These are phyloP conservation scores for Fusarium aywerte DNA, from an alignment of 2,329 filamentous ascomycete genomes.

Conservation along the genomic window DNA sequence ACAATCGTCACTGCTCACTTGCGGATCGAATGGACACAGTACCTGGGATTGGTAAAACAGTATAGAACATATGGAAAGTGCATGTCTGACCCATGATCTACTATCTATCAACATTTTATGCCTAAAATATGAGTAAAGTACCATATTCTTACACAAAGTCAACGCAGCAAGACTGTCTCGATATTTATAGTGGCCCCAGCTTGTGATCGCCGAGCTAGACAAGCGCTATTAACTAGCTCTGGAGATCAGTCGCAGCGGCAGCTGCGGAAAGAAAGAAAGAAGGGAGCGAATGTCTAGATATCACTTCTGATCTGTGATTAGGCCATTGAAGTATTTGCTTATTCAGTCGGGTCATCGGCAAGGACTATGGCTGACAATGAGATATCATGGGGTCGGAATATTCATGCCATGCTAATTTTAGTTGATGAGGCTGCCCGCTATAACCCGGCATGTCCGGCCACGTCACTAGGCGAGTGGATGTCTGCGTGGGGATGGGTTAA, in stretches of 20 bases:
- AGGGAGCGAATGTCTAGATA: no score
- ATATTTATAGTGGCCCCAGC: neutral
- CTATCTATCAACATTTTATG: no score
- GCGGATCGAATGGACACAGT: no score
- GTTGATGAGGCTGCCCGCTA: neutral
- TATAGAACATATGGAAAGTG: no score
- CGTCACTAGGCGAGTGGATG: neutral
- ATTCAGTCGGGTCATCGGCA: neutral
- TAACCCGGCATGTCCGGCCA: neutral
- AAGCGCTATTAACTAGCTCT: neutral
- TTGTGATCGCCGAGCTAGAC: neutral
- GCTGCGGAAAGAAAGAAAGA: no score
- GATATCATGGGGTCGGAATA: neutral
- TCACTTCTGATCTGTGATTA: no score
- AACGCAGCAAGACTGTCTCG: neutral
- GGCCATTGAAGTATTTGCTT: no score
- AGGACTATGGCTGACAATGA: neutral
- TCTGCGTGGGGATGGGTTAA: neutral
- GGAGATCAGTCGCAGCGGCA: neutral
- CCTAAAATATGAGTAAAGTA: no score
- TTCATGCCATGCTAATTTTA: conserved; percentile 7
- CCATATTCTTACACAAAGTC: no score
- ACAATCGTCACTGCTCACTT: no score
- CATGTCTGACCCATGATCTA: no score
- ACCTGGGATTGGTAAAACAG: no score